Evolutionary conservation across 768 basidiomycete genomes (phyloP).

Genomic region (Gymnopilus junonius): DNA sequence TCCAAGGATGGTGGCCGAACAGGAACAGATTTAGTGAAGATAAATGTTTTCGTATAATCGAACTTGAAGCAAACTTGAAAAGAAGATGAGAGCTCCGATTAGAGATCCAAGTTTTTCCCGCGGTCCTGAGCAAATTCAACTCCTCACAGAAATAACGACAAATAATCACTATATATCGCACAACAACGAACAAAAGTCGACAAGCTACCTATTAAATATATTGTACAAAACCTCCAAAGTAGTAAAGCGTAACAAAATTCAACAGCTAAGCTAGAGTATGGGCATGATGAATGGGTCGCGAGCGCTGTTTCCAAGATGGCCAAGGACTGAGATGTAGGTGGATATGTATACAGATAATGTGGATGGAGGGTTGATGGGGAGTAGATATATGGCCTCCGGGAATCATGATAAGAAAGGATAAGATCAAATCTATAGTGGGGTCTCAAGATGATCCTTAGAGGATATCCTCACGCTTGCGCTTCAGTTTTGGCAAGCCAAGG

Average conservation of each 20-base stretch:
- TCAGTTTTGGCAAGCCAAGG: conserved; percentile 31
- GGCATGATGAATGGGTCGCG: not conserved
- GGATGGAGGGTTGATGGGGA: not conserved
- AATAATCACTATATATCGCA: conserved; percentile 1
- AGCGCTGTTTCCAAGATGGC: not conserved
- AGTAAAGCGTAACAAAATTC: not conserved
- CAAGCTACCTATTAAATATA: conserved; percentile 2
- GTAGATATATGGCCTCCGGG: not conserved
- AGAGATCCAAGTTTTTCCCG: not conserved
- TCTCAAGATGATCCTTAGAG: not conserved
- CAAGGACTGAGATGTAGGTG: not conserved
- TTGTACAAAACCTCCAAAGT: not conserved
- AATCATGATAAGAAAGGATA: not conserved
- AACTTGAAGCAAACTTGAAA: too few species aligned
- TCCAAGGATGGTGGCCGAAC: too few species aligned
- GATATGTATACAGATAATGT: conserved; percentile 7
- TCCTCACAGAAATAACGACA: not conserved
- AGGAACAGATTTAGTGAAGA: too few species aligned
- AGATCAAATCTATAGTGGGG: not conserved
- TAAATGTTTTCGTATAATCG: too few species aligned
- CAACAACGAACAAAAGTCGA: not conserved
- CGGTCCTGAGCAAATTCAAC: not conserved
- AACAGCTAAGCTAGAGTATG: not conserved
- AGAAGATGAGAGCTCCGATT: too few species aligned
- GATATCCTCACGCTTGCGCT: not conserved